Evolutionary conservation across 106 monocot genomes (phyloP).

Genomic region (Amphibolis antarctica): DNA sequence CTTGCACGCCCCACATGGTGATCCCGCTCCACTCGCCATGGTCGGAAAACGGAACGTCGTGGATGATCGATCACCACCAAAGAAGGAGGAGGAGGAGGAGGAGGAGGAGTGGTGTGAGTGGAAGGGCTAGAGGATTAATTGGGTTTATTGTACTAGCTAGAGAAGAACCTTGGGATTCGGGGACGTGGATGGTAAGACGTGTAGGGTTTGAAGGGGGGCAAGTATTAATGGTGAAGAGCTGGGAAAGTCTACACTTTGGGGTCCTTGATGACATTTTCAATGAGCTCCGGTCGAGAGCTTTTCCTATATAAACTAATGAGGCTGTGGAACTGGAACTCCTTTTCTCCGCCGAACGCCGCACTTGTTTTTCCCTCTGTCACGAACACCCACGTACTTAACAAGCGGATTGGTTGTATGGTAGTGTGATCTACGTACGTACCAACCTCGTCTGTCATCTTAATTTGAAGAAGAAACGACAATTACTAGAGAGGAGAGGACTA

Average conservation of each 20-base stretch:
- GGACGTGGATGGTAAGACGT: conserved; percentile 24
- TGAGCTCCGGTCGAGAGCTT: background rate
- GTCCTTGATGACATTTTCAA: conserved; percentile 11
- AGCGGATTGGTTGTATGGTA: background rate
- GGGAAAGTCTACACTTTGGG: conserved; percentile 7
- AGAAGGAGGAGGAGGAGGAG: background rate
- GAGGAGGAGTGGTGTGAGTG: background rate
- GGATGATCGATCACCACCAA: background rate
- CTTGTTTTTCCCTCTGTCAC: conserved; percentile 7
- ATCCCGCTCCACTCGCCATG: conserved; percentile 31
- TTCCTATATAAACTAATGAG: background rate
- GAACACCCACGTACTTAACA: background rate
- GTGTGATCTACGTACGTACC: no score
- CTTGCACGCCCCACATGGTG: conserved; percentile 75
- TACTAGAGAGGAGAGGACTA: no score
- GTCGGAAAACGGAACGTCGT: background rate
- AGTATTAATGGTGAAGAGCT: conserved; percentile 27
- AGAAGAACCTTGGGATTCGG: background rate
- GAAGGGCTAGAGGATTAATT: background rate
- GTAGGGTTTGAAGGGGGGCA: conserved; percentile 54
- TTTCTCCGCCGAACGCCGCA: conserved; percentile 48
- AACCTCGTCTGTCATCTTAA: no score
- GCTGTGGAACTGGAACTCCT: background rate
- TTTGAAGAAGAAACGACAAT: no score
- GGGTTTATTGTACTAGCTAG: no score